Evolutionary conservation across 2,329 filamentous ascomycete genomes (phyloP), one percentile per base, ranked within the genome.

Genomic region (Aspergillus sp.): DNA sequence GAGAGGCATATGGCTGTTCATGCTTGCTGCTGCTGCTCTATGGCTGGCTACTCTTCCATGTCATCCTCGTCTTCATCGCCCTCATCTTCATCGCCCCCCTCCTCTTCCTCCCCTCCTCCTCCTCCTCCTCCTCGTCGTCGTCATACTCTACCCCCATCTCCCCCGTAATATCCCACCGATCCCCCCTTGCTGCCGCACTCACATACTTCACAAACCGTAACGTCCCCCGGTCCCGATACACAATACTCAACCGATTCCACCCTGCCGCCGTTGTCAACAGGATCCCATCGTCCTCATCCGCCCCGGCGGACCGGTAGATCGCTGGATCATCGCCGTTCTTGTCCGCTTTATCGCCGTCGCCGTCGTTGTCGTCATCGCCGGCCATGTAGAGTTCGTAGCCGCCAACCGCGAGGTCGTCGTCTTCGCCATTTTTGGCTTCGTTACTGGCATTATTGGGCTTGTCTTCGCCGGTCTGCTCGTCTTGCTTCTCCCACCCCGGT

Each of bases 131-230:
- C 9, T 64, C 67, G 2, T 66, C 71, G 3, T 70, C 76, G 9
- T 72, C 74, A 53, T 77, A 77, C 44, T 76, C 75, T 30, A 95
- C 83, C 27, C 84, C 87, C 65, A 86, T 88, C 32, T 82, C 81
- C 0, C 82, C 93, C 41, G 81, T 84, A 43, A 97, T 76, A 70
- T 98, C 93, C 88, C 90, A 97, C 39, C 93, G 78, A 69, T 97
- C 93, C 1, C 93, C 93, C 61, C 80, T 80, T 5, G 93, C 93
- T 43, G 77, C 80, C 49, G 76, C 76, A 67, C 86, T 94, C 26
- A 98, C 85, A 66, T 97, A 98, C 74, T 97, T 98, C 60, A 97
- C 89, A 64, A 98, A 98, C 65, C 88, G 84, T 62, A 98, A 74
- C 9, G 86, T 85, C 9, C 88, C 90, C 55, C 80, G 82, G 64